These are phyloP conservation scores for Aspergillus wentii DNA, from an alignment of 495 filamentous ascomycete genomes.

Conservation along the genomic window DNA sequence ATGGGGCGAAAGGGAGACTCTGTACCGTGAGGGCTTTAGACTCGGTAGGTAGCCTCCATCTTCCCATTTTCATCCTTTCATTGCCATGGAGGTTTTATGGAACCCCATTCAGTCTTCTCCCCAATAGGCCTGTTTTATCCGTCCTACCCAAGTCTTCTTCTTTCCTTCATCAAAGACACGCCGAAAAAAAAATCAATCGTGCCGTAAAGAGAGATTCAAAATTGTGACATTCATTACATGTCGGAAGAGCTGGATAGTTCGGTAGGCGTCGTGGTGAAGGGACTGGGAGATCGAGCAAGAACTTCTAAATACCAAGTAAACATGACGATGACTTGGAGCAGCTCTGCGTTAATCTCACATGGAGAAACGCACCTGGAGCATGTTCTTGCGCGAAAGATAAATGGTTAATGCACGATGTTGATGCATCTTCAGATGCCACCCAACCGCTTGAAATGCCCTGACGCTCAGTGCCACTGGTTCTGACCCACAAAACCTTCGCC, in stretches of 20 bases:
- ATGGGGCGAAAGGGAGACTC: conserved; percentile 1
- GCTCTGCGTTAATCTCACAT: conserved; percentile 9
- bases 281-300: conserved; percentile 4
- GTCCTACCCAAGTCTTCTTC: too few relatives aligned
- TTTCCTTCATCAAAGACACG: too few relatives aligned
- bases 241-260: neutral
- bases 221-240: neutral
- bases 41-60: too few relatives aligned
- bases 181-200: too few relatives aligned
- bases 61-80: too few relatives aligned
- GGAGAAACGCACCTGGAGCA: conserved; percentile 10
- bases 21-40: conserved; percentile 2
- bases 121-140: too few relatives aligned
- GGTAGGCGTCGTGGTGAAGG: neutral
- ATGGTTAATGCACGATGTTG: conserved; percentile 10
- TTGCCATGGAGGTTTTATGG: too few relatives aligned
- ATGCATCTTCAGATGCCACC: conserved; percentile 11
- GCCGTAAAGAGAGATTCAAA: too few relatives aligned
- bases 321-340: conserved; percentile 9
- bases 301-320: conserved; percentile 9
- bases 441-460: conserved; percentile 1
- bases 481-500: conserved; percentile 76
- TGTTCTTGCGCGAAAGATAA: conserved; percentile 8
- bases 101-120: too few relatives aligned
- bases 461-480: conserved; percentile 56